Evolutionary conservation across 2,329 filamentous ascomycete genomes (phyloP), one percentile per base, ranked within the genome.

Genomic region (Nigrograna mackinnonii): DNA sequence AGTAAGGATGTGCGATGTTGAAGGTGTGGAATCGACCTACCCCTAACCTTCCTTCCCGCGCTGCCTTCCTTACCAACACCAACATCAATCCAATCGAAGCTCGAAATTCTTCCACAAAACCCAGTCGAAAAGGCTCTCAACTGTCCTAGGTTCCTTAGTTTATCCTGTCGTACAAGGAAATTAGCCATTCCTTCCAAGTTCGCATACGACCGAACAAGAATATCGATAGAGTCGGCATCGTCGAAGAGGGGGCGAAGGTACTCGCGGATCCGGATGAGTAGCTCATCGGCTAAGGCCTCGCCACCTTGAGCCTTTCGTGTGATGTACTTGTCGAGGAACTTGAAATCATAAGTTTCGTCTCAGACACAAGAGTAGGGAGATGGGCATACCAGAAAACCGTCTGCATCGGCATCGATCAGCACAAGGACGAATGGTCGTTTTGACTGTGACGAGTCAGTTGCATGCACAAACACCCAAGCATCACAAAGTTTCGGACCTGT

Each of bases 241-340:
- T 65, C 58, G 33, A 55, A 65, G 11, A 59, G 55, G 13, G 60
- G 57, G n/a, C 63, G 56, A 7, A 68, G 54, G 41, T 67, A 67
- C 45, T 68, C 64, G 32, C 63, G 57, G 33, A 53, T 58, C 7
- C 61, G 55, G 22, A 62, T 52, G 26, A 66, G 55, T 11, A 68
- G 50, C 36, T 68, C 64, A 30, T 68, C 65, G 16, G 65, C 64
- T 2, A 66, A 39, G 28, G 58, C 49, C 39, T 67, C 65, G 4
- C 65, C 65, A 18, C 65, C 63, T 49, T 66, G 60, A 4, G 60
- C 56, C 26, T 64, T 62, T 21, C 58, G 55, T 22, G 65, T 67
- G 19, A 66, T 52, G 41, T 61, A 68, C 39, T 62, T 66, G 52
- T 68, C 65, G 45, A 64, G 64, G 43, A 68, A 68, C 65, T 67